Evolutionary conservation across 2,329 filamentous ascomycete species (phyloP), one percentile per base, ranked within the genome.

Genomic region (Chaetomium strumarium): DNA sequence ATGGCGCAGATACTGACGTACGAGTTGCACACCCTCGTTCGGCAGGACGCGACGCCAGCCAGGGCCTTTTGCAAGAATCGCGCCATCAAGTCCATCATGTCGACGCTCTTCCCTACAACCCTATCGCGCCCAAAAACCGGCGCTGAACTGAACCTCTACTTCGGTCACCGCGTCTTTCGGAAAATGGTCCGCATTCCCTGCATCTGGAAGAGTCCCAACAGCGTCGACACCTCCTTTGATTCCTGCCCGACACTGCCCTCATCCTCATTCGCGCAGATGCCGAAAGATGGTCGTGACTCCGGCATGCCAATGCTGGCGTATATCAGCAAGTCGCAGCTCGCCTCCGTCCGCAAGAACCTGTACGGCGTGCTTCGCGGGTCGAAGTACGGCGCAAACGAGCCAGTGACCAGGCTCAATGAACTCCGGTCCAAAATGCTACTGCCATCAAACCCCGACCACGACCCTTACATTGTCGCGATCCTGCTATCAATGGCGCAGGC

Each of bases 401-500:
- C 78, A 0, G 76, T 83, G 6, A 61, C 67, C 41, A 68, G 71
- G 5, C 65, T 83, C 10, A 75, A 79, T 51, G 62, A 66, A 33
- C 62, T 77, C 13, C 72, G 77, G 1, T 70, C 72, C 5, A 77
- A 74, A 60, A 66, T 67, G 43, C 66, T 81, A 4, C 52, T 75
- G 3, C 79, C 80, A 0, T 62, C 66, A 2, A 71, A 81, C 45
- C 55, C 64, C 2, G 72, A 81, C 45, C 73, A 78, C 44, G 79
- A 83, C 59, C 68, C 75, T 0, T 75, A 78, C 52, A 68, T 81
- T 34, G 67, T 78, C 5, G 77, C 72, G 17, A 70, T 75, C 40
- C 75, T 82, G 52, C 59, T 83, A 12, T 75, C 76, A 43, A 78
- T 83, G 75, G 80, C 80, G 8, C 80, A 83, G 59, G 69, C 72